phyloP scores from a whole-genome alignment of 768 basidiomycete genomes.

The Nidularia pulvinata region DNA sequence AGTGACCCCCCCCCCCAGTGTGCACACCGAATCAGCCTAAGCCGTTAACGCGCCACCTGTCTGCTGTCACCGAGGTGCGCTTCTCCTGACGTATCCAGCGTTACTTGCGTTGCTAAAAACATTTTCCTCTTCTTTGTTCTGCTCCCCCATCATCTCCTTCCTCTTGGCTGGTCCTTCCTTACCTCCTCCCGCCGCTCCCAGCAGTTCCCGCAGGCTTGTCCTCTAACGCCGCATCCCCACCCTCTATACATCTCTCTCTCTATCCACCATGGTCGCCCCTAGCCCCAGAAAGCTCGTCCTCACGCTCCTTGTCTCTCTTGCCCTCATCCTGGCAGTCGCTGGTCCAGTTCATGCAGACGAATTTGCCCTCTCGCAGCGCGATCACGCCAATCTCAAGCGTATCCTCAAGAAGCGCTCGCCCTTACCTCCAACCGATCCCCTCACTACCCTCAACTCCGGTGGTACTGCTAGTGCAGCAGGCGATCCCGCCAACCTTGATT shows the following conservation, averaged over 20 bases:
- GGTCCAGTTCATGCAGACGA: conserved; percentile 45
- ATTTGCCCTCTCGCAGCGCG: conserved; percentile 42
- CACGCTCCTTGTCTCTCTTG: conserved; percentile 64
- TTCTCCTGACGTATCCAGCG: not conserved
- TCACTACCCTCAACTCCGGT: conserved; percentile 5
- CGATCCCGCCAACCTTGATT: conserved; percentile 22
- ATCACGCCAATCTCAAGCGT: conserved; percentile 60
- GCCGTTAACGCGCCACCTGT: no score
- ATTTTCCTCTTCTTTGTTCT: conserved; percentile 10
- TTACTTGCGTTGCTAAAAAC: not conserved
- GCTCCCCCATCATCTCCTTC: not conserved
- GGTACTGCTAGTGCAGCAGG: conserved; percentile 24
- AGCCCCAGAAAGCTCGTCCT: conserved; percentile 44
- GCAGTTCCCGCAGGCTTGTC: not conserved
- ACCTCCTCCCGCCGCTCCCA: not conserved
- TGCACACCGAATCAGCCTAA: no score
- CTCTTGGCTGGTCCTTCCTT: conserved; percentile 2
- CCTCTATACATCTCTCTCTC: not conserved
- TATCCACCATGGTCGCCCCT: conserved; percentile 46
- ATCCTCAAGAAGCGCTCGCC: conserved; percentile 68
- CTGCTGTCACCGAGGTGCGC: not conserved
- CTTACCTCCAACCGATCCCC: conserved; percentile 11
- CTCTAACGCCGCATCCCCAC: not conserved
- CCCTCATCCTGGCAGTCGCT: conserved; percentile 50
- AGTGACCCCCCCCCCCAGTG: no score